Evolutionary conservation across 2,329 filamentous ascomycete species (phyloP).

Genomic region (Cryphonectria japonica): DNA sequence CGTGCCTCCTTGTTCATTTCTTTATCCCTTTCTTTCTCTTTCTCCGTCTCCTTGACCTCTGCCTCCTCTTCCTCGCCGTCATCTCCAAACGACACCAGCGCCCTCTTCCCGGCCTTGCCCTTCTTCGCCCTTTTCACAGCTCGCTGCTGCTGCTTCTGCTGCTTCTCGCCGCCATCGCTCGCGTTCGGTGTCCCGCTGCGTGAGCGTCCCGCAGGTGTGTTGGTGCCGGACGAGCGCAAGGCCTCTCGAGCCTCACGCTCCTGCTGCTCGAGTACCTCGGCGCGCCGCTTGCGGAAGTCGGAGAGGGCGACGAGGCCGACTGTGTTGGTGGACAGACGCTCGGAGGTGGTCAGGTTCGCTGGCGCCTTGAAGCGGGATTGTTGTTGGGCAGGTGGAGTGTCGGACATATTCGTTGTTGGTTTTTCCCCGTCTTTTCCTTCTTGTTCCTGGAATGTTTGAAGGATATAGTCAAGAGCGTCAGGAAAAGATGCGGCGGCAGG

Average conservation of each 20-base stretch:
- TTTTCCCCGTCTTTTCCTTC: background rate
- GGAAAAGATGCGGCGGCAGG: background rate
- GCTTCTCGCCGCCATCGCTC: constrained; percentile 6
- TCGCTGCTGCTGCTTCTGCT: constrained; percentile 36
- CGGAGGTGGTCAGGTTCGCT: constrained; percentile 76
- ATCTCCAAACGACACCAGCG: constrained; percentile 64
- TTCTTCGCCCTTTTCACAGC: constrained; percentile 50
- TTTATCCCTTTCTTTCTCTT: constrained; percentile 31
- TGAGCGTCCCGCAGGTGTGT: constrained; percentile 39
- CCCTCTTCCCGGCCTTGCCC: constrained; percentile 44
- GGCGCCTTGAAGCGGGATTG: constrained; percentile 68
- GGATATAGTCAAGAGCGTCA: background rate
- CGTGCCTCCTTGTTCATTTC: constrained; percentile 30
- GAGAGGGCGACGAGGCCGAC: constrained; percentile 90
- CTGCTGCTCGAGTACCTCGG: constrained; percentile 90
- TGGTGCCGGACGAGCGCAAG: constrained; percentile 52
- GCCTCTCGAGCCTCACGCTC: constrained; percentile 77
- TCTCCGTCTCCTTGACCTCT: constrained; percentile 32
- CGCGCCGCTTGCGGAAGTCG: constrained; percentile 94
- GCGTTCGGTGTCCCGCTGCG: constrained; percentile 16
- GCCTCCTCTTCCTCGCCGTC: constrained; percentile 67
- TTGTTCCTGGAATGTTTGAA: background rate
- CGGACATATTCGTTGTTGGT: constrained; percentile 43
- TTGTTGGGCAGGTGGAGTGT: constrained; percentile 34
- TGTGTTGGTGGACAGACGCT: constrained; percentile 81